These are phyloP conservation scores for Rhynchosporium secalis DNA, from an alignment of 2,329 filamentous ascomycete species.

Conservation along the genomic window DNA sequence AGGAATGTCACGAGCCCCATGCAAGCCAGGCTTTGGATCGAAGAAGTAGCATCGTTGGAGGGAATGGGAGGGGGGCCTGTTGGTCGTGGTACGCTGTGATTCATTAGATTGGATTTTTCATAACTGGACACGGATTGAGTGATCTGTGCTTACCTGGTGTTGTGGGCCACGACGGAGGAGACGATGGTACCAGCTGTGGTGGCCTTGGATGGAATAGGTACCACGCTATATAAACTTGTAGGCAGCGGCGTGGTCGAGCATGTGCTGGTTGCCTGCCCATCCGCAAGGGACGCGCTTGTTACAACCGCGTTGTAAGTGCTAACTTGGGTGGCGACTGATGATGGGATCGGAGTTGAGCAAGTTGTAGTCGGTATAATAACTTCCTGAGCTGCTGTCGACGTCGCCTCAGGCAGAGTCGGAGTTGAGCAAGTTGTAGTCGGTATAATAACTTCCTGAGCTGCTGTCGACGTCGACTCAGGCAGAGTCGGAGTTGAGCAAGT, in stretches of 20 bases:
- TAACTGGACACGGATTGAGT: neutral
- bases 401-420: too few relatives aligned
- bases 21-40: neutral
- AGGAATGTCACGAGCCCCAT: constrained; percentile 1
- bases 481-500: too few relatives aligned
- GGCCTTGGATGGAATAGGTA: constrained; percentile 3
- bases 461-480: too few relatives aligned
- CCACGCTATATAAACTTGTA: constrained; percentile 15
- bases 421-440: too few relatives aligned
- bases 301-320: too few relatives aligned
- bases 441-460: too few relatives aligned
- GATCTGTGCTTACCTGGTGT: constrained; percentile 11
- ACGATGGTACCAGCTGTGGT: neutral
- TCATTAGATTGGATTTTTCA: neutral
- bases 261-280: neutral
- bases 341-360: too few relatives aligned
- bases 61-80: constrained; percentile 9
- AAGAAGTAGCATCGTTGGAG: constrained; percentile 11
- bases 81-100: neutral
- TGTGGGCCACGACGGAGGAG: neutral
- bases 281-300: too few relatives aligned
- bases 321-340: too few relatives aligned
- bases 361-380: too few relatives aligned
- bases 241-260: constrained; percentile 5
- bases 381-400: too few relatives aligned